Evolutionary conservation across 2,329 filamentous ascomycete genomes (phyloP).

Genomic region (Verticillium zaregamsianum): DNA sequence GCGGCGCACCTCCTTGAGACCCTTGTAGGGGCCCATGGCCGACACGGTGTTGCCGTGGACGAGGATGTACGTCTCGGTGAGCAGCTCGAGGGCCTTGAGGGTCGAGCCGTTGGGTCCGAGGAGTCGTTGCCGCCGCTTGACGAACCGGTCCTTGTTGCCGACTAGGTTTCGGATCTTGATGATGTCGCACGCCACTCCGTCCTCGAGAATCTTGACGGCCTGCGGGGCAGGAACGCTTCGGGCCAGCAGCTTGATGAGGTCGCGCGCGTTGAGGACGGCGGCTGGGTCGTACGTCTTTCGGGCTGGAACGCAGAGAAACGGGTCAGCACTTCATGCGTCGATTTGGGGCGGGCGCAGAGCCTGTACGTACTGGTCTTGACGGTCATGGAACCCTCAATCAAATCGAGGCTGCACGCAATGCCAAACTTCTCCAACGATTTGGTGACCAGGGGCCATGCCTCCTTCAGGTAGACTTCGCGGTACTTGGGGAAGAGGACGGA

Average conservation of each 20-base stretch:
- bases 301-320: not conserved
- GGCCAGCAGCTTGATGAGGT: constrained; percentile 88
- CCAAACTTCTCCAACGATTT: constrained; percentile 80
- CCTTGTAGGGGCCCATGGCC: constrained; percentile 88
- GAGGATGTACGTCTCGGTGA: constrained; percentile 88
- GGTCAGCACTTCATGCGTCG: not conserved
- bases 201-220: constrained; percentile 90
- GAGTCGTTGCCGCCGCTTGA: constrained; percentile 90
- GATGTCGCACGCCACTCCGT: constrained; percentile 87
- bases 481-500: constrained; percentile 89
- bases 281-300: constrained; percentile 88
- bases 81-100: constrained; percentile 86
- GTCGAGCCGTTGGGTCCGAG: constrained; percentile 89
- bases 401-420: constrained; percentile 86
- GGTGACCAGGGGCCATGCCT: constrained; percentile 89
- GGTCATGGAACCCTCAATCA: constrained; percentile 94
- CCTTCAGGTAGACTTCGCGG: constrained; percentile 87
- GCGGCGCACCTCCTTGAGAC: constrained; percentile 84
- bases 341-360: constrained; percentile 28
- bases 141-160: constrained; percentile 89
- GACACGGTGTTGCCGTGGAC: constrained; percentile 96
- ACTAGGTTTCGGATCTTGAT: constrained; percentile 93
- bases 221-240: constrained; percentile 90
- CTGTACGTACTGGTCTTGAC: constrained; percentile 83
- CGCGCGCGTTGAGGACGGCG: constrained; percentile 86